Conservation (phyloP, 352 stramenopile species). For the Globisporangium megalacanthum region DNA sequence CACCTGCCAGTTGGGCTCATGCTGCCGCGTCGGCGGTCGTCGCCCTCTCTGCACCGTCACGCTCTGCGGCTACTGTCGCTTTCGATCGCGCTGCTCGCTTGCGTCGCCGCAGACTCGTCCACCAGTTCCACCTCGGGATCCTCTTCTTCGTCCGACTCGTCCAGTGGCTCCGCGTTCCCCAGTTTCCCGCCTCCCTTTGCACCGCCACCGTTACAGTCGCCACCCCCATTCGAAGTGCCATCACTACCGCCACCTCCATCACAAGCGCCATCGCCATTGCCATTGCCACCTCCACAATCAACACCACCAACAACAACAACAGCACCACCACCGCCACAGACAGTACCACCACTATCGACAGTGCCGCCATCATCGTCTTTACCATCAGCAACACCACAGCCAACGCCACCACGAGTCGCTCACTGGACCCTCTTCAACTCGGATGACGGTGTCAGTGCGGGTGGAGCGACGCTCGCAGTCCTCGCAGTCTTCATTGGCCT, state of each 20-base stretch:
- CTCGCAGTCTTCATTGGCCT: slow-evolving; percentile 35
- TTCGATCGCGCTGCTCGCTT: not conserved
- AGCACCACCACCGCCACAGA: too few species aligned
- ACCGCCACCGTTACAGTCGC: too few species aligned
- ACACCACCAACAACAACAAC: too few species aligned
- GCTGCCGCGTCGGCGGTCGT: not conserved
- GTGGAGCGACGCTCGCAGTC: slow-evolving; percentile 22
- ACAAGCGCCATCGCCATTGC: too few species aligned
- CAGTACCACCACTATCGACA: too few species aligned
- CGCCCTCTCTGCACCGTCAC: not conserved
- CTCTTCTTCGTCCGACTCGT: not conserved
- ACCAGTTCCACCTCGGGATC: not conserved
- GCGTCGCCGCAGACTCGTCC: not conserved
- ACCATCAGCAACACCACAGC: not conserved
- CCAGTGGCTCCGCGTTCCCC: too few species aligned
- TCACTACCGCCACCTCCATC: too few species aligned
- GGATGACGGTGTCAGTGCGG: slow-evolving; percentile 27
- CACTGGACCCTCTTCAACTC: slow-evolving; percentile 30
- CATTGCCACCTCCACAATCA: too few species aligned
- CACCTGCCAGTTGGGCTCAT: not conserved
- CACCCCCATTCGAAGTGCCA: too few species aligned
- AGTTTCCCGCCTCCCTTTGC: too few species aligned
- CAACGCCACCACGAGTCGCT: slow-evolving; percentile 16
- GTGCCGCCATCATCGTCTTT: not conserved
- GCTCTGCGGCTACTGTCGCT: not conserved